Base-by-base conservation (phyloP, 2,329 filamentous ascomycete genomes). In the Botrytis paeoniae region DNA sequence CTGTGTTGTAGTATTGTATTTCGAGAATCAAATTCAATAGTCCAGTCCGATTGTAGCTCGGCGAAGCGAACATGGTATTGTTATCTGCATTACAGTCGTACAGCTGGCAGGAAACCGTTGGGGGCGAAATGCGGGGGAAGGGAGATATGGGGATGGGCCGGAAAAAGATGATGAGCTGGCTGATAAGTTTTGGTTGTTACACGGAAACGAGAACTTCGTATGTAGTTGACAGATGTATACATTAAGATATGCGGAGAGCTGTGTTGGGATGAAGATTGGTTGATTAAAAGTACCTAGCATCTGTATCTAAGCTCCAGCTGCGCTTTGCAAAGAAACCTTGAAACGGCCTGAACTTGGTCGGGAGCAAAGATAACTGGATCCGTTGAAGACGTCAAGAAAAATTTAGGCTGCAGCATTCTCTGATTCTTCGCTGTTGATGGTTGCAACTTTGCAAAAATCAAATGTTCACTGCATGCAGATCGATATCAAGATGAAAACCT, bases 371-470 rank as follows among this genome's bases (percentile, higher is more conserved):
- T 59, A 32, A 66, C 37, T 64, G 32, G 60, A 57, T 35, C 61
- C 43, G 32, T 37, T 54, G 32, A 32, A 72, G 63, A 45, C 54
- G 29, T 39, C 51, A 32, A 59, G 48, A 48, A 35, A 51, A 60
- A 51, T 25, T 68, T 72, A 72, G 70, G 70, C 70, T 60, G 39
- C 70, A 72, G 37, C 29, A 60, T 69, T 60, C 39, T 22, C n/a
- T 35, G 10, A 45, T 60, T 57, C n/a, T 57, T 57, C 51, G 29
- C 20, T 59, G 48, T 32, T 32, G 48, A 66, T 66, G 39, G 35
- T 72, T 69, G 70, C 70, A 72, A 72, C 70, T 72, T 72, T 72
- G 70, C 70, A 72, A 69, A 41, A 57, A 41, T 48, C 29, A 29
- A 66, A 14, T 45, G 39, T 41, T 45, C 35, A 68, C 25, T 39